A percentile compares a stretch with the other conserved stretches of the same genome.
These are phyloP conservation scores for Domatiomyces catenatus DNA, from an alignment of 2,329 filamentous ascomycete genomes.

Conservation along the genomic window DNA sequence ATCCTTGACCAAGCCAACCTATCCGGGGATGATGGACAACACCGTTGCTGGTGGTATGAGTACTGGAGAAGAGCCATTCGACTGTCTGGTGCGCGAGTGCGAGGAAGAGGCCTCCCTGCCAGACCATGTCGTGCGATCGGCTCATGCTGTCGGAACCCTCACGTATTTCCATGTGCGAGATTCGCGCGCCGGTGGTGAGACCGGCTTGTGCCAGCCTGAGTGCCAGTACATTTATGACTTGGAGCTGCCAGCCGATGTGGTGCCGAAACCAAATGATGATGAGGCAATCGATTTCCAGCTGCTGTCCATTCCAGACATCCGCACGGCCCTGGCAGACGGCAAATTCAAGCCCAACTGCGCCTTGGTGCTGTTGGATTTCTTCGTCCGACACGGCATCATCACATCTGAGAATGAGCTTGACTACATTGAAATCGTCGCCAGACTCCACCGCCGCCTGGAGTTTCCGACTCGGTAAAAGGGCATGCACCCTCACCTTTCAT, in stretches of 20 bases:
- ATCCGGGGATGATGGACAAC: conserved; percentile 85
- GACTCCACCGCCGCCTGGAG: conserved; percentile 63
- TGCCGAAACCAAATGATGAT: conserved; percentile 64
- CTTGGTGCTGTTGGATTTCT: conserved; percentile 72
- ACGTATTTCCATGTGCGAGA: conserved; percentile 77
- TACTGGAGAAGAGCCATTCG: conserved; percentile 63
- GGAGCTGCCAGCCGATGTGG: conserved; percentile 51
- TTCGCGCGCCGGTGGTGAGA: conserved; percentile 61
- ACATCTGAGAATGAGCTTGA: conserved; percentile 64
- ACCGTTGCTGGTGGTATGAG: conserved; percentile 77
- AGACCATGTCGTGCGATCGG: conserved; percentile 49
- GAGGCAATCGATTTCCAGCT: conserved; percentile 80
- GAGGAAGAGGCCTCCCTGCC: conserved; percentile 77
- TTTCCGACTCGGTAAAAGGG: conserved; percentile 50
- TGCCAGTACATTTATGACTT: conserved; percentile 85
- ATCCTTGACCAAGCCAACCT: conserved; percentile 66
- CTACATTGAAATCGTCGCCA: conserved; percentile 57
- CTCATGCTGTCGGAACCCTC: conserved; percentile 50
- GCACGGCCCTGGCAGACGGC: conserved; percentile 50
- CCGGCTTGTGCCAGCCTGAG: conserved; percentile 72
- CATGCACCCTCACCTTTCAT: neutral
- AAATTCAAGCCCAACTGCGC: conserved; percentile 91
- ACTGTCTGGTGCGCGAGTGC: conserved; percentile 70
- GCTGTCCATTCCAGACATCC: conserved; percentile 60
- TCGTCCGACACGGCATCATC: conserved; percentile 68